A percentile compares a stretch with the other conserved stretches of the same genome.
These are phyloP conservation scores for Cadophora luteo-olivacea DNA, from an alignment of 2,329 filamentous ascomycete species.

Conservation along the genomic window DNA sequence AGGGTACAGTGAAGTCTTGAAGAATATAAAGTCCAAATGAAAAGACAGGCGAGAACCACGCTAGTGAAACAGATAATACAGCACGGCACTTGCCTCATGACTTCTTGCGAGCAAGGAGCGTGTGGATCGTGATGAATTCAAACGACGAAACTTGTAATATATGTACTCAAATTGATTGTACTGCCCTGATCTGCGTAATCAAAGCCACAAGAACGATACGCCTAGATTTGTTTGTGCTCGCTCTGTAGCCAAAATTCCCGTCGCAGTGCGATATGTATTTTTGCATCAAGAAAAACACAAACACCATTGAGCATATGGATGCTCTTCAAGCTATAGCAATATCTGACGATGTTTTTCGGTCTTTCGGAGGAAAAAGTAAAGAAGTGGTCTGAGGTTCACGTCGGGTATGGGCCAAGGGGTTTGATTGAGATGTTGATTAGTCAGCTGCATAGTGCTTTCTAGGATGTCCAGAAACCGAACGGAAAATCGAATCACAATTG, in stretches of 20 bases:
- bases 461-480: constrained; percentile 12
- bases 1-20: neutral
- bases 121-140: neutral
- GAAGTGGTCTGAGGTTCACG: constrained; percentile 11
- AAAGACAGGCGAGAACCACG: neutral
- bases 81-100: neutral
- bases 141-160: no score
- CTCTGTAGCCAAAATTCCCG: no score
- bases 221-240: no score
- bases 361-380: neutral
- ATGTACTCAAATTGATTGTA: neutral
- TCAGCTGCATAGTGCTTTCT: constrained; percentile 7
- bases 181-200: neutral
- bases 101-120: neutral
- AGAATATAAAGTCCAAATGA: neutral
- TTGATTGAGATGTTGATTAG: neutral
- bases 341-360: neutral
- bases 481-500: constrained; percentile 21
- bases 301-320: neutral
- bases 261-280: no score
- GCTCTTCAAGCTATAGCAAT: neutral
- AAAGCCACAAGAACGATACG: neutral
- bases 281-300: no score
- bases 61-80: no score
- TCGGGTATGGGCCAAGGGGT: neutral